These are phyloP conservation scores for Spatholobus suberectus DNA, from an alignment of 306 rosid genomes.

Conservation along the genomic window DNA sequence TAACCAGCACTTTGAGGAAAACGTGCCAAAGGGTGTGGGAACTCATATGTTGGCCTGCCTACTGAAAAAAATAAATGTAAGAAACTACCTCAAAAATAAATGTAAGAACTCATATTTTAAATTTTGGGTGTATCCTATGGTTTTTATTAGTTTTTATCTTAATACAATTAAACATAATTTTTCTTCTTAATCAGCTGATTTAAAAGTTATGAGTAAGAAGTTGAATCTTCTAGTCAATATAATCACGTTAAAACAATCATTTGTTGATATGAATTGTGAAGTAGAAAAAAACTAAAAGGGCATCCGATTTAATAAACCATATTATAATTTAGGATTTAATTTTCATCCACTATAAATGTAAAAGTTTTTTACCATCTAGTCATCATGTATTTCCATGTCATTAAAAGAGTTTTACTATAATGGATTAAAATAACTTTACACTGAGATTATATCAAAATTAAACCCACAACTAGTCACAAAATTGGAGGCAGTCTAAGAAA, in stretches of 20 bases:
- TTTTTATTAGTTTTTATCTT: background rate
- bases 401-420: background rate
- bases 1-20: slow-evolving; percentile 88
- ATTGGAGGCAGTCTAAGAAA: background rate
- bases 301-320: background rate
- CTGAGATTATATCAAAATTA: background rate
- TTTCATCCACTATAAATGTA: background rate
- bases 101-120: too few species aligned
- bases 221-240: background rate
- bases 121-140: background rate
- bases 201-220: background rate
- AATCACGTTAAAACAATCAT: background rate
- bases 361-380: background rate
- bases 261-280: background rate
- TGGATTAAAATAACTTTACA: background rate
- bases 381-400: background rate
- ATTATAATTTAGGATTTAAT: background rate
- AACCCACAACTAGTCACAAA: background rate
- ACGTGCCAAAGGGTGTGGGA: slow-evolving; percentile 89
- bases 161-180: background rate
- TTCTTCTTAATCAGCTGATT: background rate
- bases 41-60: slow-evolving; percentile 89
- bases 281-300: background rate
- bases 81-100: slow-evolving; percentile 27
- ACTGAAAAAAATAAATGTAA: slow-evolving; percentile 51